phyloP scores from a whole-genome alignment of 768 basidiomycete species.

The Trametes cinnabarina region DNA sequence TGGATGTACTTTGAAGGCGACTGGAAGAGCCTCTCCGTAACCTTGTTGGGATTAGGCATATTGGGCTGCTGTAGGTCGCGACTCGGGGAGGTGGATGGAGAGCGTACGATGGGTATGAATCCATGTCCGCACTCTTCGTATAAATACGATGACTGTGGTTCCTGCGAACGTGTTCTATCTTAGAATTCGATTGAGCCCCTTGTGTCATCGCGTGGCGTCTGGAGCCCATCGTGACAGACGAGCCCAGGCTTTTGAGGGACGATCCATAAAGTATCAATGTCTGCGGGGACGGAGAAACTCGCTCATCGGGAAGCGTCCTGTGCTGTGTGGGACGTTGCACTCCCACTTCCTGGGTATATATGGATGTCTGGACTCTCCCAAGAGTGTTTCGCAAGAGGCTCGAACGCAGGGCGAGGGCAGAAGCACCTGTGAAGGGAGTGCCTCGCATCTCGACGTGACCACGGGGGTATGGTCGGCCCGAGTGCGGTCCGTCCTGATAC shows the following conservation, averaged over 20 bases:
- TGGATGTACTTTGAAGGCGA: conserved; percentile 35
- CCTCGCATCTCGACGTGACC: too few relatives aligned
- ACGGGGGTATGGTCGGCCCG: neutral
- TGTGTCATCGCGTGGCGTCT: neutral
- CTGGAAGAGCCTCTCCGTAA: conserved; percentile 32
- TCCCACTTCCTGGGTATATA: neutral
- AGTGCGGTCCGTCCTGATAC: neutral
- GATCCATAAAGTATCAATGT: too few relatives aligned
- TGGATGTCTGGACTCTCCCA: neutral
- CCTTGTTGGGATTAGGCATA: conserved; percentile 24
- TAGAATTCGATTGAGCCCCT: neutral
- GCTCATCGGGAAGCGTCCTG: too few relatives aligned
- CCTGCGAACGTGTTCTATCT: neutral
- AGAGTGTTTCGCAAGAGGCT: neutral
- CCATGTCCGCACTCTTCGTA: neutral
- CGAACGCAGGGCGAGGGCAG: neutral
- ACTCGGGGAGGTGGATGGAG: neutral
- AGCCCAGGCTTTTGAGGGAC: neutral
- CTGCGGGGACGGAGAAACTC: too few relatives aligned
- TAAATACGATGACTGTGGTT: neutral
- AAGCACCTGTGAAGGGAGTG: neutral
- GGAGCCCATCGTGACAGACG: neutral
- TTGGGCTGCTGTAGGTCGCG: neutral
- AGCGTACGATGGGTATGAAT: too few relatives aligned
- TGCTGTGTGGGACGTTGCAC: too few relatives aligned